A percentile compares a stretch with the other conserved stretches of the same genome.
Evolutionary conservation across 129 eudicot species (phyloP).

Genomic region (Artemisia tridentata): DNA sequence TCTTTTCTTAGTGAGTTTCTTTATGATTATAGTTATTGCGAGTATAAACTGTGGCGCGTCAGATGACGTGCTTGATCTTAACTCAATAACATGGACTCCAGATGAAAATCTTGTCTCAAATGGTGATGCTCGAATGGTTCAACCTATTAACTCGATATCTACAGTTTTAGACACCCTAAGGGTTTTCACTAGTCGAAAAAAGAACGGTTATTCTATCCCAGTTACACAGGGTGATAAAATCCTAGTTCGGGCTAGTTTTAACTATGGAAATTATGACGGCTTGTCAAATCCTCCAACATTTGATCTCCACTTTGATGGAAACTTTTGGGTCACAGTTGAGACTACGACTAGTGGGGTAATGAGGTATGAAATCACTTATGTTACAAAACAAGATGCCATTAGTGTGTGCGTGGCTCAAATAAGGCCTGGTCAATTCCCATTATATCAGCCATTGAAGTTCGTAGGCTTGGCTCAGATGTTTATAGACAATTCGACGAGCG

Average conservation of each 20-base stretch:
- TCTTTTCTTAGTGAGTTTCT: too few species aligned
- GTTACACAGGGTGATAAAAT: conserved; percentile 23
- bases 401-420: conserved; percentile 33
- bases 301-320: conserved; percentile 41
- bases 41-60: conserved; percentile 35
- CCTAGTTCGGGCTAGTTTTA: conserved; percentile 30
- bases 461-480: conserved; percentile 5
- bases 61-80: neutral
- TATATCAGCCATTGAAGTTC: conserved; percentile 31
- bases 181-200: conserved; percentile 27
- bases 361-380: conserved; percentile 17
- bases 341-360: conserved; percentile 1
- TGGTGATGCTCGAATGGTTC: conserved; percentile 28
- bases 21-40: conserved; percentile 25
- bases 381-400: conserved; percentile 4
- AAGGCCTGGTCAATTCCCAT: conserved; percentile 29
- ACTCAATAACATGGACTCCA: conserved; percentile 12
- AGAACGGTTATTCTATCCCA: conserved; percentile 26
- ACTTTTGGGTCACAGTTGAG: conserved; percentile 26
- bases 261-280: conserved; percentile 40
- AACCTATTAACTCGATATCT: conserved; percentile 11
- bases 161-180: conserved; percentile 21
- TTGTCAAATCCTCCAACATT: conserved; percentile 34
- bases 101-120: conserved; percentile 15
- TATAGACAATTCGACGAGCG: conserved; percentile 12